These are phyloP conservation scores for Ophiostoma angusticollis DNA, from an alignment of 2,329 filamentous ascomycete genomes.

Conservation along the genomic window DNA sequence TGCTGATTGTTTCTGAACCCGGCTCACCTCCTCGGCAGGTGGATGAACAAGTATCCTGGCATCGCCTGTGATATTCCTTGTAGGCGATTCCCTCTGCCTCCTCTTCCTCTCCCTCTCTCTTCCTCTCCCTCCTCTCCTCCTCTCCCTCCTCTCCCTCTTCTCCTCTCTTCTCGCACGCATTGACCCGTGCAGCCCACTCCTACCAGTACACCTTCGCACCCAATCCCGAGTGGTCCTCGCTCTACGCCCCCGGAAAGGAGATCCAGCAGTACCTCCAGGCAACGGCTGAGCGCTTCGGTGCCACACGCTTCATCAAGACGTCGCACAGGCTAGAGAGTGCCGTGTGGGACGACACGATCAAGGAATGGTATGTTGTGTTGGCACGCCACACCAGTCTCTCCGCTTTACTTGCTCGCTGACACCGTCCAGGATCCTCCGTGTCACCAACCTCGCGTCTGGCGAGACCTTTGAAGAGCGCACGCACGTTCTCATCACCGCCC, in stretches of 20 bases:
- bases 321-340: slow-evolving; percentile 28
- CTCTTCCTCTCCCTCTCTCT: no score
- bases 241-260: slow-evolving; percentile 36
- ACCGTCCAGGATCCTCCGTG: slow-evolving; percentile 19
- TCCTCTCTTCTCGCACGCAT: neutral
- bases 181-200: slow-evolving; percentile 30
- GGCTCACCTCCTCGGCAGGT: no score
- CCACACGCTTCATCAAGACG: slow-evolving; percentile 33
- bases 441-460: slow-evolving; percentile 23
- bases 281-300: slow-evolving; percentile 33
- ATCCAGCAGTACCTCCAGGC: slow-evolving; percentile 35
- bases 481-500: slow-evolving; percentile 28
- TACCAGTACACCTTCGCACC: slow-evolving; percentile 45
- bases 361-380: slow-evolving; percentile 24
- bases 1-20: no score
- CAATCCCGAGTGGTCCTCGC: slow-evolving; percentile 39
- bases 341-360: slow-evolving; percentile 26
- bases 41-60: slow-evolving; percentile 23
- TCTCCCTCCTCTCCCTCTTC: neutral
- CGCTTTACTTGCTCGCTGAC: no score
- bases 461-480: slow-evolving; percentile 26
- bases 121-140: neutral
- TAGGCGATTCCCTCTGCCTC: slow-evolving; percentile 15
- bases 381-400: no score
- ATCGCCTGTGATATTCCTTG: slow-evolving; percentile 26